Evolutionary conservation across 2,329 filamentous ascomycete species (phyloP).

Genomic region (Pseudocercospora eumusae): DNA sequence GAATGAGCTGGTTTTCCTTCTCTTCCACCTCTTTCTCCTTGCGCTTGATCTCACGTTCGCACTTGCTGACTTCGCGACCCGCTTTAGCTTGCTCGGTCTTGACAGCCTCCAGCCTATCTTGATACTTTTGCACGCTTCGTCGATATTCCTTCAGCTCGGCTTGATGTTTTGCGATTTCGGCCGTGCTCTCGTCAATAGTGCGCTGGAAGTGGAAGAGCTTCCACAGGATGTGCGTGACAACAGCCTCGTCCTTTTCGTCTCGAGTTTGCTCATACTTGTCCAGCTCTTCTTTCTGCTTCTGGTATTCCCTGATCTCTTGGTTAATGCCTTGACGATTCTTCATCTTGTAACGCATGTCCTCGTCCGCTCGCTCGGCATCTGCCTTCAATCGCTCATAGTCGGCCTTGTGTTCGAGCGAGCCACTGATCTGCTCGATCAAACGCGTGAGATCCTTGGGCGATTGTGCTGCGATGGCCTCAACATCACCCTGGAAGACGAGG

Average conservation of each 20-base stretch:
- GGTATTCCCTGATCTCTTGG: constrained; percentile 95
- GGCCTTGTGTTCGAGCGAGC: constrained; percentile 88
- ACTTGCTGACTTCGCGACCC: constrained; percentile 72
- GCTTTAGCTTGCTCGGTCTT: constrained; percentile 80
- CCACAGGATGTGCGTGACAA: constrained; percentile 93
- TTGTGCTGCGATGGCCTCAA: constrained; percentile 94
- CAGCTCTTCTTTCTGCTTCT: constrained; percentile 93
- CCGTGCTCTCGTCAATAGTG: constrained; percentile 86
- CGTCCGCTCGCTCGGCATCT: constrained; percentile 80
- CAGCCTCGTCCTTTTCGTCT: constrained; percentile 84
- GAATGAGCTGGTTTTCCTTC: constrained; percentile 79
- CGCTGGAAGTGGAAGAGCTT: constrained; percentile 95
- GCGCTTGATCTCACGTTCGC: constrained; percentile 80
- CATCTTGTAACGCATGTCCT: constrained; percentile 85
- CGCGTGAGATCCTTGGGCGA: constrained; percentile 90
- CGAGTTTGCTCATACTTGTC: constrained; percentile 91
- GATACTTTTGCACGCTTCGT: constrained; percentile 82
- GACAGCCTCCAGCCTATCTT: constrained; percentile 76
- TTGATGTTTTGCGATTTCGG: constrained; percentile 88
- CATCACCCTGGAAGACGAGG: constrained; percentile 96
- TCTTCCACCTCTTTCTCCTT: constrained; percentile 89
- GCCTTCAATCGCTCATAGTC: constrained; percentile 91
- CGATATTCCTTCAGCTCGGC: constrained; percentile 92
- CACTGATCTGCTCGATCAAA: constrained; percentile 95
- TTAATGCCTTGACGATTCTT: constrained; percentile 91